phyloP scores from a whole-genome alignment of 2,329 filamentous ascomycete genomes.

The Penicillium sp. region DNA sequence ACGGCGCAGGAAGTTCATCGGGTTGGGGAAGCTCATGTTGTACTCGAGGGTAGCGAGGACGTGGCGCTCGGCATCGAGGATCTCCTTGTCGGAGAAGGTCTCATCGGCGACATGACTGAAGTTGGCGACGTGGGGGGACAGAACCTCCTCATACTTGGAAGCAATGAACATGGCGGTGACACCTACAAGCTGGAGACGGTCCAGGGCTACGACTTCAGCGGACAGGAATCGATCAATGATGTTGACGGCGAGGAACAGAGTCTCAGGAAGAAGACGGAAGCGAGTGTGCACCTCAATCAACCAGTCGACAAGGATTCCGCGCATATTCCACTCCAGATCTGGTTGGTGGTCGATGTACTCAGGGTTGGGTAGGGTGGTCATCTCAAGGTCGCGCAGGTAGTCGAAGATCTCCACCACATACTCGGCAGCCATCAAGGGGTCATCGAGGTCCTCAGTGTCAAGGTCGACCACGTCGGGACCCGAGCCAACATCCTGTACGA shows the following conservation, averaged over 20 bases:
- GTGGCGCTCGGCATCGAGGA: conserved; percentile 94
- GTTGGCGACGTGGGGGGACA: conserved; percentile 95
- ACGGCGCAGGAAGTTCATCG: conserved; percentile 98
- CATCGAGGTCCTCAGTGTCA: conserved; percentile 84
- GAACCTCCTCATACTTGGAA: conserved; percentile 97
- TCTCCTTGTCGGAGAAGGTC: conserved; percentile 92
- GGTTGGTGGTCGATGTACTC: conserved; percentile 95
- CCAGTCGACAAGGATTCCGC: conserved; percentile 96
- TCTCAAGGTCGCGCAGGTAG: conserved; percentile 86
- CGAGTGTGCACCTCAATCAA: conserved; percentile 97
- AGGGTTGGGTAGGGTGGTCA: conserved; percentile 79
- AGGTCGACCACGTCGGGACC: conserved; percentile 59
- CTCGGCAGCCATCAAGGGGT: conserved; percentile 96
- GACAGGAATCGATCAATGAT: conserved; percentile 98
- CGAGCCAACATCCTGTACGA: conserved; percentile 44
- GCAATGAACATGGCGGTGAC: conserved; percentile 99
- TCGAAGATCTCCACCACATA: conserved; percentile 98
- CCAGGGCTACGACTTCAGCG: conserved; percentile 90
- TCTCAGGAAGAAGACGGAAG: conserved; percentile 94
- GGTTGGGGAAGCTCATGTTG: conserved; percentile 97
- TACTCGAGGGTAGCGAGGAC: conserved; percentile 90
- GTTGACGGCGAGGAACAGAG: conserved; percentile 94
- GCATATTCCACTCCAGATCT: conserved; percentile 97
- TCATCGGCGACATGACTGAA: conserved; percentile 97
- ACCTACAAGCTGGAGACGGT: conserved; percentile 93